Conservation (phyloP, 2,329 filamentous ascomycete genomes). For the Verticillium nubilum region DNA sequence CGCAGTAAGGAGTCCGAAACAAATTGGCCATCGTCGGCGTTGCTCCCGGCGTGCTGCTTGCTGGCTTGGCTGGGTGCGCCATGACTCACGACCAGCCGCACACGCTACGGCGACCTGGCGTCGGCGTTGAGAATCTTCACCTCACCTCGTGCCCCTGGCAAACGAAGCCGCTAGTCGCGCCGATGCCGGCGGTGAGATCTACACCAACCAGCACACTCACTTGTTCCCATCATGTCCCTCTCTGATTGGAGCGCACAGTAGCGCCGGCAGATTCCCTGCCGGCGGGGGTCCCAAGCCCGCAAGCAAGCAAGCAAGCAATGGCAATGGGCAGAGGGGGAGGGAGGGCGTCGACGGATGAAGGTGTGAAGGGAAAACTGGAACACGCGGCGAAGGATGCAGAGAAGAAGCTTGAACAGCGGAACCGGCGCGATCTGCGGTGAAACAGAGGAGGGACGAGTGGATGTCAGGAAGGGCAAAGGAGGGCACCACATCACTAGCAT, state of each 20-base stretch:
- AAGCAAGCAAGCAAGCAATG: background rate
- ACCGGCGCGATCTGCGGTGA: background rate
- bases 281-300: background rate
- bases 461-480: background rate
- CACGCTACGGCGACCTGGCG: too few species aligned
- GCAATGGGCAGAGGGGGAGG: background rate
- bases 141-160: background rate
- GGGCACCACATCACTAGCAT: background rate
- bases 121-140: too few species aligned
- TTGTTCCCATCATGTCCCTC: background rate
- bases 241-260: background rate
- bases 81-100: too few species aligned
- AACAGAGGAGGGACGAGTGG: background rate
- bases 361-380: background rate
- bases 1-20: too few species aligned
- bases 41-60: too few species aligned
- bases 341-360: background rate
- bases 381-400: background rate
- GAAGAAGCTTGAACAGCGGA: background rate
- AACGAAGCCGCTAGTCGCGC: background rate
- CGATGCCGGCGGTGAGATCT: background rate
- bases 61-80: too few species aligned
- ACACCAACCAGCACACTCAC: background rate
- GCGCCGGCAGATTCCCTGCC: background rate
- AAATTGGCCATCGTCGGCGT: too few species aligned